Evolutionary conservation across 2,329 filamentous ascomycete species (phyloP).

Genomic region (Geosmithia putterillii): DNA sequence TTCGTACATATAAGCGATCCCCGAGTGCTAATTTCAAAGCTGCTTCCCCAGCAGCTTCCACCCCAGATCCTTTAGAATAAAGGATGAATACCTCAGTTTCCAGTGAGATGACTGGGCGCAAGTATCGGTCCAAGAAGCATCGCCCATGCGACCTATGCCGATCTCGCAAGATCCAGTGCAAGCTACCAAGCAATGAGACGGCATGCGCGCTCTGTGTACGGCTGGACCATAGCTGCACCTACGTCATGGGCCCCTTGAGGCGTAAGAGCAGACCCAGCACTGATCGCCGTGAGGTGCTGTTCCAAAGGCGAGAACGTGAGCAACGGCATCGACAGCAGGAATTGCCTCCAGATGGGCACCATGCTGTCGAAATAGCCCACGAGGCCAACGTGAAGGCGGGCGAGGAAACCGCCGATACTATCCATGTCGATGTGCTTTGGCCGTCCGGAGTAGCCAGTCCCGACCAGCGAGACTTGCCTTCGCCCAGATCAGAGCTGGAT

Average conservation of each 20-base stretch:
- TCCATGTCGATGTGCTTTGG: background rate
- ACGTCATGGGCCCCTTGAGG: constrained; percentile 7
- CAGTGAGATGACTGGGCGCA: background rate
- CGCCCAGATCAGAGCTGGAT: background rate
- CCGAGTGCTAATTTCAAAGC: background rate
- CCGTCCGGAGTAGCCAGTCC: background rate
- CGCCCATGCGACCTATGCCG: constrained; percentile 1
- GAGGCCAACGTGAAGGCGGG: background rate
- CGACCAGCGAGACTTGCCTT: background rate
- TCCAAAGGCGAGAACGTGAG: no score
- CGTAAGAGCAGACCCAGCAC: constrained; percentile 1
- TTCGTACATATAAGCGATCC: background rate
- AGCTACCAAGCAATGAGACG: constrained; percentile 5
- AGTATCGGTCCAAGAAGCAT: constrained; percentile 2
- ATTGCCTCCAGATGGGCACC: background rate
- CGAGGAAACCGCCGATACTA: background rate
- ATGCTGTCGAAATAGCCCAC: no score
- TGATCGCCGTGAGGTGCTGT: no score
- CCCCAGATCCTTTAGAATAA: background rate
- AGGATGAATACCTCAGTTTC: background rate
- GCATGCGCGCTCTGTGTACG: constrained; percentile 9
- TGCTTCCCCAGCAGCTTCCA: background rate
- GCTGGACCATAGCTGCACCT: constrained; percentile 7
- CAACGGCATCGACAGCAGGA: background rate
- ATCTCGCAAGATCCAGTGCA: constrained; percentile 3